Percentiles rank a stretch among this genome's conserved stretches.
Evolutionary conservation across 495 filamentous ascomycete genomes (phyloP).

Genomic region (Pyronema omphalodes): DNA sequence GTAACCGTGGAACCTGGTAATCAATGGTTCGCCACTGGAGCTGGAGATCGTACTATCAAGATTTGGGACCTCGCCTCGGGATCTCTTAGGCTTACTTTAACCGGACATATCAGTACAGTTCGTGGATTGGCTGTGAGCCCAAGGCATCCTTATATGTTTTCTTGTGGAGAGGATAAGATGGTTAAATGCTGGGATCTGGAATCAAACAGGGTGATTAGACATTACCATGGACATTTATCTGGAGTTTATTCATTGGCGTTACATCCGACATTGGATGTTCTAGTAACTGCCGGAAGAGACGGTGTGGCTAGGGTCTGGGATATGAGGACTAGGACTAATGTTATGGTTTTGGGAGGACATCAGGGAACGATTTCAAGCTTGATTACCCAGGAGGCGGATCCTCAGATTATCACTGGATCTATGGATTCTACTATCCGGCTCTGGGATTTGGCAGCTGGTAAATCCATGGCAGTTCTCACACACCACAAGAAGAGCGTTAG

Average conservation of each 20-base stretch:
- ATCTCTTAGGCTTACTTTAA: constrained; percentile 64
- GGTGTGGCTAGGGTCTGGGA: constrained; percentile 94
- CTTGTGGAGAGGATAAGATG: constrained; percentile 98
- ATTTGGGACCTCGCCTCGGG: constrained; percentile 94
- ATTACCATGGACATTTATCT: constrained; percentile 94
- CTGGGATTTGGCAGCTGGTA: constrained; percentile 93
- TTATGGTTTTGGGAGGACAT: constrained; percentile 85
- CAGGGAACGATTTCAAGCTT: constrained; percentile 73
- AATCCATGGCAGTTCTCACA: constrained; percentile 86
- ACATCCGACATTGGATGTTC: constrained; percentile 83
- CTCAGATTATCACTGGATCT: constrained; percentile 80
- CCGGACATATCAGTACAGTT: constrained; percentile 93
- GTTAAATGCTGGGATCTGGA: constrained; percentile 99
- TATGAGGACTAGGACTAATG: constrained; percentile 87
- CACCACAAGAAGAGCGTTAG: constrained; percentile 98
- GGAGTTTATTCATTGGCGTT: constrained; percentile 85
- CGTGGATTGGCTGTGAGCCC: constrained; percentile 84
- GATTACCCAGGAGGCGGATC: constrained; percentile 88
- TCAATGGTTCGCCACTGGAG: constrained; percentile 93
- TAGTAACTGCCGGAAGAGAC: constrained; percentile 89
- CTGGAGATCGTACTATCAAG: constrained; percentile 93
- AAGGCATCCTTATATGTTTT: constrained; percentile 92
- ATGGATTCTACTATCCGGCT: constrained; percentile 82
- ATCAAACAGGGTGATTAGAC: constrained; percentile 93
- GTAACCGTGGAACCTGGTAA: constrained; percentile 90